Percentiles rank a stretch among this genome's conserved stretches.
Evolutionary conservation across 176 grass and related monocot genomes (phyloP).

Genomic region (Tillandsia leiboldiana): DNA sequence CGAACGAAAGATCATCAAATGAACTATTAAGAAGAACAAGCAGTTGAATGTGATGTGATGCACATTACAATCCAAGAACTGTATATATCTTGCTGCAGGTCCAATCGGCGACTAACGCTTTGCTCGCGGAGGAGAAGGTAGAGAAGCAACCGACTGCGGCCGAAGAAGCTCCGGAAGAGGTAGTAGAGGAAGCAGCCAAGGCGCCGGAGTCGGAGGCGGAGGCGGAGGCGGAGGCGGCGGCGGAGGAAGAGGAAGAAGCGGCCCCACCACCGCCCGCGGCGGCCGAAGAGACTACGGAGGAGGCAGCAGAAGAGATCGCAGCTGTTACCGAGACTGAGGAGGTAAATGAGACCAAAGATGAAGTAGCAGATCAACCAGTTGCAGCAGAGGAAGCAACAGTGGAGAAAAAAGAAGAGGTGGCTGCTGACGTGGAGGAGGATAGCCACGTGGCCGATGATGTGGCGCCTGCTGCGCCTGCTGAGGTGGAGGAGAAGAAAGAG

Average conservation of each 20-base stretch:
- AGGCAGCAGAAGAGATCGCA: neutral
- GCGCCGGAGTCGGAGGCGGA: neutral
- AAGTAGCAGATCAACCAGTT: too few relatives aligned
- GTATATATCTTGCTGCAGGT: constrained; percentile 28
- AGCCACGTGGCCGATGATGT: neutral
- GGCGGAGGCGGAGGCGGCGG: neutral
- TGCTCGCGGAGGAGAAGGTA: constrained; percentile 35
- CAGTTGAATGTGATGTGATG: too few relatives aligned
- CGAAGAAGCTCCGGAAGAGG: constrained; percentile 16
- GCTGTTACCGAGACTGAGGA: neutral
- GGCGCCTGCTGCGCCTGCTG: neutral
- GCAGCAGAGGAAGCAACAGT: neutral
- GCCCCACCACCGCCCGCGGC: neutral
- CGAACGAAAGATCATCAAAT: too few relatives aligned
- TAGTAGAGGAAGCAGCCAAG: neutral
- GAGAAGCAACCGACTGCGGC: constrained; percentile 17
- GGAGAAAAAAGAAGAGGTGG: neutral
- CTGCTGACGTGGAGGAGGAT: neutral
- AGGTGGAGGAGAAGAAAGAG: constrained; percentile 1
- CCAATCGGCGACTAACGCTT: constrained; percentile 20
- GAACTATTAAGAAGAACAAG: too few relatives aligned
- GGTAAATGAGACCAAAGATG: too few relatives aligned
- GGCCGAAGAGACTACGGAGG: constrained; percentile 10
- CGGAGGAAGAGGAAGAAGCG: too few relatives aligned
- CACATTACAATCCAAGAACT: too few relatives aligned